phyloP scores from a whole-genome alignment of 805 yeast genomes.

The Pichia insulana region DNA sequence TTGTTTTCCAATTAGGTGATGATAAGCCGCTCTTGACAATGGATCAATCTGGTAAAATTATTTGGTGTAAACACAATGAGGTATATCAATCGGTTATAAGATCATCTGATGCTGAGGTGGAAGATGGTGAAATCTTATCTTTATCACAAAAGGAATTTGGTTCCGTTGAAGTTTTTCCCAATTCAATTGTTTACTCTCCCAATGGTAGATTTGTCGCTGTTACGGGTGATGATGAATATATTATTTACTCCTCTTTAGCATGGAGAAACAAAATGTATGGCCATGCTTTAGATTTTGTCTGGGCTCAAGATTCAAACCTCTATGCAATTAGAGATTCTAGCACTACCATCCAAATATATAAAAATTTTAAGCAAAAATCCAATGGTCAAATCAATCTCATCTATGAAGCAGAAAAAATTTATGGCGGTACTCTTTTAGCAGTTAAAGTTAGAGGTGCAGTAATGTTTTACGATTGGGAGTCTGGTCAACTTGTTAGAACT shows the following conservation, averaged over 20 bases:
- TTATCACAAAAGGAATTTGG: conserved; percentile 87
- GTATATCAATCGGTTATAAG: conserved; percentile 77
- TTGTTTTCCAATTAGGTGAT: conserved; percentile 82
- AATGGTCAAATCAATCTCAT: conserved; percentile 55
- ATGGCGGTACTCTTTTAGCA: conserved; percentile 84
- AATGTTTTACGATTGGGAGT: conserved; percentile 90
- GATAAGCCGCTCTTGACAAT: conserved; percentile 91
- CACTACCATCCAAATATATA: conserved; percentile 59
- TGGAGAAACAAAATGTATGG: conserved; percentile 97
- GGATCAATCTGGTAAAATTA: conserved; percentile 87
- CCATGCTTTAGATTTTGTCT: conserved; percentile 79
- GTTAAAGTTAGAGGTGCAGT: conserved; percentile 77
- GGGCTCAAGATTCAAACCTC: conserved; percentile 87
- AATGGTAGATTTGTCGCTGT: conserved; percentile 96
- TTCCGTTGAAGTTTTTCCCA: conserved; percentile 88
- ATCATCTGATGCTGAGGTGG: conserved; percentile 45
- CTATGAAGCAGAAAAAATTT: conserved; percentile 70
- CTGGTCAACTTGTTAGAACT: conserved; percentile 75
- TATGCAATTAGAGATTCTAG: conserved; percentile 74
- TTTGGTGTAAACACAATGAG: conserved; percentile 88
- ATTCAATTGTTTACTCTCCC: conserved; percentile 82
- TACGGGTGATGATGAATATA: conserved; percentile 96
- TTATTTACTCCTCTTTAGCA: conserved; percentile 91
- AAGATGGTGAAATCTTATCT: conserved; percentile 74
- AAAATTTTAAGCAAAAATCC: conserved; percentile 76